A percentile compares a stretch with the other conserved stretches of the same genome.
These are phyloP conservation scores for Sedum album DNA, from an alignment of 164 flowering plant genomes.

Conservation along the genomic window DNA sequence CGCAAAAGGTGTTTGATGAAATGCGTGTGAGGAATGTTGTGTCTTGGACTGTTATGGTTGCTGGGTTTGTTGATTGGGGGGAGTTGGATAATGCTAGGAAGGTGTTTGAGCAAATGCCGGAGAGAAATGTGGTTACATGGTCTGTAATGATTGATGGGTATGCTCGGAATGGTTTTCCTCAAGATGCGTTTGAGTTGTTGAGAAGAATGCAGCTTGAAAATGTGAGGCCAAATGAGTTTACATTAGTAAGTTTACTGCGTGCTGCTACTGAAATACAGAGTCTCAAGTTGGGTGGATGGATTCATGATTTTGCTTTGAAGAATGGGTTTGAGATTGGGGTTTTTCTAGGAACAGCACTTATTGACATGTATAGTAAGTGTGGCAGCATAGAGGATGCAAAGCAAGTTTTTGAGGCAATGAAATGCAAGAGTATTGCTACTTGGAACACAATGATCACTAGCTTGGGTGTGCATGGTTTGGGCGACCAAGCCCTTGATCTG, in stretches of 20 bases:
- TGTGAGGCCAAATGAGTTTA: constrained; percentile 19
- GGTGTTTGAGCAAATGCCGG: constrained; percentile 25
- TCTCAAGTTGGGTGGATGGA: constrained; percentile 28
- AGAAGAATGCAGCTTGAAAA: constrained; percentile 17
- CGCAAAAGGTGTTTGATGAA: constrained; percentile 23
- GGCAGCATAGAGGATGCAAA: constrained; percentile 24
- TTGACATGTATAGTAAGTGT: constrained; percentile 36
- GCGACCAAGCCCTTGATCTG: constrained; percentile 19
- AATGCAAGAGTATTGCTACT: constrained; percentile 13
- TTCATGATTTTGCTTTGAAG: constrained; percentile 18
- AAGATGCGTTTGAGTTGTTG: constrained; percentile 23
- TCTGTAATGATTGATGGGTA: constrained; percentile 23
- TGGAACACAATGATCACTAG: constrained; percentile 36
- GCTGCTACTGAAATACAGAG: constrained; percentile 22
- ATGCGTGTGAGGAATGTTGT: constrained; percentile 20
- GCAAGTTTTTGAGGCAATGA: constrained; percentile 16
- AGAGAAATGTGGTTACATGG: constrained; percentile 29
- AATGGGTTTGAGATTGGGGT: constrained; percentile 15
- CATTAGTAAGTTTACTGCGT: constrained; percentile 19
- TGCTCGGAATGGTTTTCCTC: constrained; percentile 11
- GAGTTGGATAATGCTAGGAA: constrained; percentile 15
- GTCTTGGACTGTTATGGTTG: constrained; percentile 23
- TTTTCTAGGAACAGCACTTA: constrained; percentile 23
- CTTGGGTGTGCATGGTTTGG: constrained; percentile 28
- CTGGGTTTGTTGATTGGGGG: constrained; percentile 16